A percentile compares a stretch with the other conserved stretches of the same genome.
These are phyloP conservation scores for Populus tomentosa DNA, from an alignment of 441 rosid genomes.

Conservation along the genomic window DNA sequence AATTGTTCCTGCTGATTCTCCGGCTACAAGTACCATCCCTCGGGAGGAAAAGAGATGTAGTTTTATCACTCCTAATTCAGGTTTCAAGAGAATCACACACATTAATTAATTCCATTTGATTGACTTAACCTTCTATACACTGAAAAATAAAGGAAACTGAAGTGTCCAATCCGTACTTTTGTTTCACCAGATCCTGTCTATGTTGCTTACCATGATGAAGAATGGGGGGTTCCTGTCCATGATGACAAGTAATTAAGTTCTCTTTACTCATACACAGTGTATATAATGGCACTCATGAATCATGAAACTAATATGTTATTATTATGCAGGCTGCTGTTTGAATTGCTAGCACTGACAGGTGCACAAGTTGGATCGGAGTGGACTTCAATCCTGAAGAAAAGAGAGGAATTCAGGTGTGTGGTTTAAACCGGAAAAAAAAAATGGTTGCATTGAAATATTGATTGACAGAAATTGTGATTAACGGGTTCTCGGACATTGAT, in stretches of 20 bases:
- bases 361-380: conserved; percentile 81
- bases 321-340: conserved; percentile 50
- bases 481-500: background rate
- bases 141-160: background rate
- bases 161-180: background rate
- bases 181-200: conserved; percentile 51
- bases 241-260: conserved; percentile 44
- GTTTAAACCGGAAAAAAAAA: background rate
- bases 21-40: background rate
- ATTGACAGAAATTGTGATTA: background rate
- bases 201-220: conserved; percentile 64
- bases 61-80: conserved; percentile 65
- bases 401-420: conserved; percentile 45
- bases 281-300: background rate
- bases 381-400: conserved; percentile 61
- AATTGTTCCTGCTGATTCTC: conserved; percentile 14
- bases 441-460: too few species aligned
- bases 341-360: conserved; percentile 57
- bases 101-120: background rate
- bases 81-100: conserved; percentile 16
- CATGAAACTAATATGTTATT: background rate
- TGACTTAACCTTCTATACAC: background rate
- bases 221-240: conserved; percentile 76
- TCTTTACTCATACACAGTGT: background rate
- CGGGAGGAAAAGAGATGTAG: conserved; percentile 52